Conservation (phyloP, 306 rosid genomes). For the Cucurbita pepo region DNA sequence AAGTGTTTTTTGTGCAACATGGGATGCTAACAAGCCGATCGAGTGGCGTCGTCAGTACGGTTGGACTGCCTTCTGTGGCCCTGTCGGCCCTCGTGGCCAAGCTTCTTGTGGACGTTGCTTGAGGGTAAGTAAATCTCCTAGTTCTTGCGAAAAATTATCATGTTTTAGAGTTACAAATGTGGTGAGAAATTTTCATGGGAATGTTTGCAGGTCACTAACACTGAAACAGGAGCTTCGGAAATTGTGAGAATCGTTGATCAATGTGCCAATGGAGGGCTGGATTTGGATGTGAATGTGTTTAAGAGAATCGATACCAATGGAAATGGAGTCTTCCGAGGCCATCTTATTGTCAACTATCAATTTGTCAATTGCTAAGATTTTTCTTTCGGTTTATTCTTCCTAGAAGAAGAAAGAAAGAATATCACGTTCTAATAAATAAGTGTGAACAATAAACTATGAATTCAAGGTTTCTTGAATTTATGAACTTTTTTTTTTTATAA, state of each 20-base stretch:
- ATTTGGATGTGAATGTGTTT: slow-evolving; percentile 40
- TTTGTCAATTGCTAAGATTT: background rate
- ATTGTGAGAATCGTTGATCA: slow-evolving; percentile 53
- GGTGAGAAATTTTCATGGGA: background rate
- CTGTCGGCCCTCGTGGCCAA: slow-evolving; percentile 29
- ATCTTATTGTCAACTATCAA: background rate
- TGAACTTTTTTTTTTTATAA: too few species aligned
- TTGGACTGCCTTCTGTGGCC: slow-evolving; percentile 53
- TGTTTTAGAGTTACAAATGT: too few species aligned
- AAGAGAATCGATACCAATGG: slow-evolving; percentile 25
- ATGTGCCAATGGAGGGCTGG: slow-evolving; percentile 38
- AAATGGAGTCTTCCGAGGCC: background rate
- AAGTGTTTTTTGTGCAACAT: slow-evolving; percentile 4
- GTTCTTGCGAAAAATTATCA: background rate
- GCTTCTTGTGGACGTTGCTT: slow-evolving; percentile 38
- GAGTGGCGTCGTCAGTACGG: slow-evolving; percentile 47
- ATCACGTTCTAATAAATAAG: background rate
- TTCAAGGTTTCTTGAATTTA: background rate
- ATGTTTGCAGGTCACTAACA: slow-evolving; percentile 26
- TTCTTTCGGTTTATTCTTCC: background rate
- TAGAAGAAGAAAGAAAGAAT: background rate
- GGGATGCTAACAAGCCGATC: slow-evolving; percentile 9
- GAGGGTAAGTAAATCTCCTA: slow-evolving; percentile 8
- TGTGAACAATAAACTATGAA: background rate
- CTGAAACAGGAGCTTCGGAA: slow-evolving; percentile 17